phyloP scores from a whole-genome alignment of 805 yeast species.

The Candida patagonica region DNA sequence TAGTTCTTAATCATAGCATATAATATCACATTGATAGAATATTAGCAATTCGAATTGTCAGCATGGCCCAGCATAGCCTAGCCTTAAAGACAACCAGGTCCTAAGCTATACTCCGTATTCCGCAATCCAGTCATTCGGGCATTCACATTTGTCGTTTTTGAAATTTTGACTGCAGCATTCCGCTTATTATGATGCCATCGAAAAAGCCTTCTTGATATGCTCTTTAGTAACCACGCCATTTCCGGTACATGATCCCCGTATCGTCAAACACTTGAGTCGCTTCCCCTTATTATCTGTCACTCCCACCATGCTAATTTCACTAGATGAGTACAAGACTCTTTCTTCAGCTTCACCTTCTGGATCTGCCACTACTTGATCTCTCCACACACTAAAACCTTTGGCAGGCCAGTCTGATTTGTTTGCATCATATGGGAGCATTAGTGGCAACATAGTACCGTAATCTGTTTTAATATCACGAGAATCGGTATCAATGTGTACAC shows the following conservation, averaged over 20 bases:
- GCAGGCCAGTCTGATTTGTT: constrained; percentile 3
- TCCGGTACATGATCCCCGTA: constrained; percentile 3
- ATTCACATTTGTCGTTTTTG: no score
- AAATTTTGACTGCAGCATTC: no score
- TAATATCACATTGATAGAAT: no score
- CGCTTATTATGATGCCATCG: no score
- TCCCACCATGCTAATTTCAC: constrained; percentile 36
- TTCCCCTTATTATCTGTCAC: constrained; percentile 29
- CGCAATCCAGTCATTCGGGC: no score
- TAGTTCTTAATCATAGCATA: no score
- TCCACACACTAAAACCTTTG: constrained; percentile 1
- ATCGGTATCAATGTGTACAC: constrained; percentile 52
- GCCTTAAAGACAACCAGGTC: no score
- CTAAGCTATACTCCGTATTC: no score
- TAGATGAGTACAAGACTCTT: constrained; percentile 12
- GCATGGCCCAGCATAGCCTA: no score
- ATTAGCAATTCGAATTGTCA: no score
- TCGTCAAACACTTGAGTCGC: constrained; percentile 10
- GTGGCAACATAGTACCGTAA: constrained; percentile 21
- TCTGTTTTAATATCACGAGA: constrained; percentile 49
- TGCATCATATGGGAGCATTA: constrained; percentile 33
- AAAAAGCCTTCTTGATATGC: background rate
- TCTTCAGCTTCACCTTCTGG: constrained; percentile 84
- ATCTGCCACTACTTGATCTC: constrained; percentile 46
- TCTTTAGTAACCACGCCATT: background rate